Base-by-base conservation (phyloP, 257 asterid species). In the Rubia yunnanensis region DNA sequence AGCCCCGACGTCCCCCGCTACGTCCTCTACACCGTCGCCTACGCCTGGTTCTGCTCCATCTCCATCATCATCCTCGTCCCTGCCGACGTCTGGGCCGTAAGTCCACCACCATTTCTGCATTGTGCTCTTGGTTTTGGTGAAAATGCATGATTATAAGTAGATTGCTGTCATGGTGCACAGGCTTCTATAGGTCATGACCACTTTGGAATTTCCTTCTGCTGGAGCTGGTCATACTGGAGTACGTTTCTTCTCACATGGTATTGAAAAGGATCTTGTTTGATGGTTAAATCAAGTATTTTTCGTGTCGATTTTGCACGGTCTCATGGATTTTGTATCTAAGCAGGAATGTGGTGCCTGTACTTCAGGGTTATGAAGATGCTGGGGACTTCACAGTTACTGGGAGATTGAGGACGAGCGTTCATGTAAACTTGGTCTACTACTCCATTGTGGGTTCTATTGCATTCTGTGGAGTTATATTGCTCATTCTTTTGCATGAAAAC, bases 211-310 rank as follows among this genome's bases (percentile, higher is more conserved):
- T 84, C 91, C 66, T 86, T 88, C 82, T 82, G 84, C 68, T 88
- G 94, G 96, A 82, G 85, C 84, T 85, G 88, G 96, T 84, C 94
- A 22, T 88, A 88, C 67, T 88, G 96, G 96, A 88, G 94, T 70
- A 82, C 96, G 17, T 88, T 88, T 74, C 61, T 84, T 70, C 94
- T 88, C 58, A 84, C 94, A 50, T 88, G 96, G 96, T 88, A 79
- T 52, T 38, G 0, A 36, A 34, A 13, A 20, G 28, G 8, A 50
- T 55, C 5, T 20, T 48, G 18, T 28, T 64, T 32, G 22, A 13
- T 65, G 49, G 18, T 26, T 39, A 27, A 46, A 63, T 39, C 59
- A 72, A 56, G n/a, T n/a, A n/a, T n/a, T n/a, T n/a, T n/a, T n/a
- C n/a, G n/a, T n/a, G n/a, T n/a, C n/a, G n/a, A n/a, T n/a, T n/a